These are phyloP conservation scores for Avicennia marina DNA, from an alignment of 257 asterid genomes.

Conservation along the genomic window DNA sequence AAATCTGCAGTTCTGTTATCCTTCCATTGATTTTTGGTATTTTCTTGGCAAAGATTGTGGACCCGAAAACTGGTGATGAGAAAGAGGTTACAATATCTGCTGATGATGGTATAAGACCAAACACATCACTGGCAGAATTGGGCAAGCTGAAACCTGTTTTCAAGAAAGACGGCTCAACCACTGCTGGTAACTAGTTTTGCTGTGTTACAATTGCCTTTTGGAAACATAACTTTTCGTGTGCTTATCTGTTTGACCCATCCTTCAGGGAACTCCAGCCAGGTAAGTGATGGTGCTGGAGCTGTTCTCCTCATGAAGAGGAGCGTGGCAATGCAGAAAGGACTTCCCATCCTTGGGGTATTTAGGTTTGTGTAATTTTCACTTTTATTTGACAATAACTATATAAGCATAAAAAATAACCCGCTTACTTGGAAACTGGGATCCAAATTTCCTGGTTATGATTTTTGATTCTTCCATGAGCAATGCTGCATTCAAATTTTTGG, in stretches of 20 bases:
- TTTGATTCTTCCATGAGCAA: too few relatives aligned
- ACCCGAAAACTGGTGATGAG: conserved; percentile 96
- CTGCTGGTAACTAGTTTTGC: conserved; percentile 62
- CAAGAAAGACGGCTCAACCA: conserved; percentile 98
- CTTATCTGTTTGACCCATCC: conserved; percentile 6
- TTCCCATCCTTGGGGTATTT: conserved; percentile 92
- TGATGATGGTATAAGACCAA: conserved; percentile 93
- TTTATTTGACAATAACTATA: neutral
- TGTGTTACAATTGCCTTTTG: neutral
- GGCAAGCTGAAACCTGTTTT: conserved; percentile 86
- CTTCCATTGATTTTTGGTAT: conserved; percentile 10
- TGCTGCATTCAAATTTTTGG: too few relatives aligned
- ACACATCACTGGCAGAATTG: conserved; percentile 52
- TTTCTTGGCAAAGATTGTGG: conserved; percentile 59
- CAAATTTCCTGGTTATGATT: neutral
- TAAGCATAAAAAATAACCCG: neutral
- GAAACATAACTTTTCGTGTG: conserved; percentile 8
- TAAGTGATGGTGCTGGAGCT: conserved; percentile 98
- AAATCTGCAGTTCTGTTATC: neutral
- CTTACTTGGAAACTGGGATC: neutral
- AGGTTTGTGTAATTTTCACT: conserved; percentile 40
- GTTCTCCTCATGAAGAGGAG: conserved; percentile 98
- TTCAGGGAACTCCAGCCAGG: conserved; percentile 95
- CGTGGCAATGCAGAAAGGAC: conserved; percentile 84
- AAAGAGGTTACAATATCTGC: conserved; percentile 72